These are phyloP conservation scores for Angophora floribunda DNA, from an alignment of 345 rosid genomes.

Conservation along the genomic window DNA sequence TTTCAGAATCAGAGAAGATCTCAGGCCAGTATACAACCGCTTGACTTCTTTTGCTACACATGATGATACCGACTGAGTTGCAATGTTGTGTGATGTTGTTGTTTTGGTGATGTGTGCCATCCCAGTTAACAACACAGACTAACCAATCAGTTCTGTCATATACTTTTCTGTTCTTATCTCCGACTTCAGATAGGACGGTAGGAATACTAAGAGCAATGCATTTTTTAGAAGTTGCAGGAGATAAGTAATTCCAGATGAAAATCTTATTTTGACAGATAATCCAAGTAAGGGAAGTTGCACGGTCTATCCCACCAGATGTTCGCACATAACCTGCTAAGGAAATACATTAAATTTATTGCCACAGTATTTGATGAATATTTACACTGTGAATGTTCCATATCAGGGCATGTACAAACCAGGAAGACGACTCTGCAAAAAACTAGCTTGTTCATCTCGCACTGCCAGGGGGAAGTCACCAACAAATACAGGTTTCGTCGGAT, in stretches of 20 bases:
- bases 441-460: conserved; percentile 62
- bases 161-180: conserved; percentile 11
- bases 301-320: conserved; percentile 81
- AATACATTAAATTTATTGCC: background rate
- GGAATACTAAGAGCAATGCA: conserved; percentile 65
- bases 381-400: background rate
- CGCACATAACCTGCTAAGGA: conserved; percentile 36
- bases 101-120: conserved; percentile 11
- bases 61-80: conserved; percentile 39
- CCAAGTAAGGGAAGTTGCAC: conserved; percentile 68
- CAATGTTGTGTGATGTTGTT: conserved; percentile 22
- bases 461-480: conserved; percentile 79
- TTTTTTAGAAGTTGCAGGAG: conserved; percentile 33
- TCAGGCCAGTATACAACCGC: conserved; percentile 73
- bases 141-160: conserved; percentile 45
- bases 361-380: background rate
- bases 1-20: conserved; percentile 33
- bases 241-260: conserved; percentile 70
- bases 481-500: conserved; percentile 75
- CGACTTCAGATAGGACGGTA: conserved; percentile 13
- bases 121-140: conserved; percentile 63
- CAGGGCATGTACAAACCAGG: conserved; percentile 39
- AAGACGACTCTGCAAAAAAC: conserved; percentile 28
- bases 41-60: conserved; percentile 56
- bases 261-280: conserved; percentile 52